Base-by-base conservation (phyloP, 83 land plant species). In the Thuja plicata region DNA sequence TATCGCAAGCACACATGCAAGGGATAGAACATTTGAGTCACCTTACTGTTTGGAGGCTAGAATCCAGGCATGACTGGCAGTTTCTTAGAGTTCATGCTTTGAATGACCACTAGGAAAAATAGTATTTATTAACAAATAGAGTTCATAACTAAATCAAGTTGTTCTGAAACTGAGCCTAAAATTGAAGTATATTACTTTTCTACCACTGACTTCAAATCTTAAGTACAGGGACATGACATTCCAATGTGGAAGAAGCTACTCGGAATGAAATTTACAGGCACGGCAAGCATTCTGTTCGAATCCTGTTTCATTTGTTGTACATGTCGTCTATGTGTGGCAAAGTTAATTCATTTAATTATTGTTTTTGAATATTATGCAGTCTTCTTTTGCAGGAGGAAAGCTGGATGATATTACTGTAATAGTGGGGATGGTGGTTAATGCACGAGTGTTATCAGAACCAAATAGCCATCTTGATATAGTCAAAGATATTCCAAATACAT, bases 401-500 rank as follows among this genome's bases (percentile, higher is more conserved):
- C 89, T 96, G 84, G 98, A 98, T 90, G 99, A 98, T 88, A 94
- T 98, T 73, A 95, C 99, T 46, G 98, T 96, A 77, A 85, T 98
- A 41, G 96, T 96, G 15, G 95, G 92, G 8, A 94, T 90, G 57
- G 97, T 97, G 30, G 92, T 94, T 32, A 86, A 57, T 7, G 71
- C 66, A 19, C 54, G 7, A 16, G 88, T 86, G 43, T 34, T 86
- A 55, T 21, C 71, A 55, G 66, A 57, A 60, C n/a, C 30, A 80
- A 34, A 35, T 30, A 16, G 80, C 32, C 88, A 88, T 19, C 60
- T 52, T 32, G 37, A 85, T 85, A 35, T 45, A 54, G 32, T 52
- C 60, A 30, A 48, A 85, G 86, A 85, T 52, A 45, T 52, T 52
- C 45, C 83, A 66, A 66, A 66, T 66, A 27, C 73, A 66, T 66